Evolutionary conservation across 345 rosid genomes (phyloP), one percentile per base, ranked within the genome.

Genomic region (Arabidopsis thaliana): DNA sequence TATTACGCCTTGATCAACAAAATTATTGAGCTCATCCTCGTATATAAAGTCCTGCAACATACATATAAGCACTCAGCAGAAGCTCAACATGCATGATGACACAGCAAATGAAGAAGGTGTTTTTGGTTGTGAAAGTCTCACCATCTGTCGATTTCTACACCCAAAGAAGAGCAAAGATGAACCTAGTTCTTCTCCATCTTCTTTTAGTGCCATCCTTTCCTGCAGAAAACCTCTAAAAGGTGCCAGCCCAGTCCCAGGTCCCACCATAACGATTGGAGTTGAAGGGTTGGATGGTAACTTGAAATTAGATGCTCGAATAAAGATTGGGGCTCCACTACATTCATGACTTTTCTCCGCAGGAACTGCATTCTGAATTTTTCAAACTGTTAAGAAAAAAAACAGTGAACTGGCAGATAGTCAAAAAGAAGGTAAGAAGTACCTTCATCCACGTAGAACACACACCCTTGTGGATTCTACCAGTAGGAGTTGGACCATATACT

Each of bases 391-490:
- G 32, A 4, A 73, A 22, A 32, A 0, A 49, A 51, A 55, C 25
- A 63, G 51, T 38, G 12, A 34, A 38, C 2, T 45, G 11, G 32
- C n/a, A 22, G 40, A 16, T 6, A 40, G 28, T 22, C 25, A 3
- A 32, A 40, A n/a, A 32, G 40, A 56, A 22, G 36, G 70, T 38
- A 32, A 71, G 52, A 23, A 28, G 14, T 71, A 87, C 97, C 97
- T 88, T 91, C 90, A 91, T 89, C 99, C 99, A 95, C 33, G 97
- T 95, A 22, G 99, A 95, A 82, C 99, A 95, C 69, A 95, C 82
- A 74, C 99, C 99, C 75, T 79, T 88, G 83, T 92, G 99, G 67
- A 85, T 77, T 73, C 99, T 87, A 49, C 97, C 97, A 4, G 93
- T 81, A 28, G 96, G 93, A 49, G 92, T 91, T 76, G 88, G 84